Percentiles rank a stretch among this genome's conserved stretches.
phyloP scores from a whole-genome alignment of 805 yeast genomes.

The Ogataea trehaloabstinens region DNA sequence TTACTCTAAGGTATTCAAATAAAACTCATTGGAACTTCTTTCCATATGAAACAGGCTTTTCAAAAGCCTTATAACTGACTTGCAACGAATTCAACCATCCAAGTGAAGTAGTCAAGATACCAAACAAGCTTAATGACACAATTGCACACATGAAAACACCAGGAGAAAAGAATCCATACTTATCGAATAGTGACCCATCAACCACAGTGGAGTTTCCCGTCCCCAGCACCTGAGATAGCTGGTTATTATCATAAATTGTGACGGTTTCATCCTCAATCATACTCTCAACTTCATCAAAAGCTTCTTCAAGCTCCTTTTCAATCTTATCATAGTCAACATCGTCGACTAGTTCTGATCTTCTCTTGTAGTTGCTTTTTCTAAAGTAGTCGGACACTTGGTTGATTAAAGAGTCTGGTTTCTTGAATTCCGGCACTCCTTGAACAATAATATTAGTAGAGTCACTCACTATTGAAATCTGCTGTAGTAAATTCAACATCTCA shows the following conservation, averaged over 20 bases:
- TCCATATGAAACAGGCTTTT: conserved; percentile 56
- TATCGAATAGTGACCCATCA: conserved; percentile 51
- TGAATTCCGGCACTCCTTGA: conserved; percentile 33
- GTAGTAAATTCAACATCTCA: conserved; percentile 12
- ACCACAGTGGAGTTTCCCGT: conserved; percentile 7
- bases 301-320: conserved; percentile 28
- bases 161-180: conserved; percentile 71
- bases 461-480: conserved; percentile 12
- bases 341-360: conserved; percentile 18
- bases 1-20: background rate
- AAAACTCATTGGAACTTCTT: conserved; percentile 39
- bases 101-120: conserved; percentile 59
- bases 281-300: conserved; percentile 30
- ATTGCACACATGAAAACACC: conserved; percentile 78
- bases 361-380: conserved; percentile 12
- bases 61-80: conserved; percentile 80
- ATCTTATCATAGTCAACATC: conserved; percentile 26
- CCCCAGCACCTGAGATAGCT: background rate
- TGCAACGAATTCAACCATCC: conserved; percentile 69
- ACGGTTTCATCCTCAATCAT: conserved; percentile 27
- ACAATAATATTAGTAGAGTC: conserved; percentile 22
- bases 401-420: conserved; percentile 14
- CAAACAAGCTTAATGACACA: conserved; percentile 59
- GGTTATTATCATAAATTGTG: conserved; percentile 15
- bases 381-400: conserved; percentile 17